phyloP scores from a whole-genome alignment of 2,329 filamentous ascomycete species.

The Hymenotorrendiella dingleyae region DNA sequence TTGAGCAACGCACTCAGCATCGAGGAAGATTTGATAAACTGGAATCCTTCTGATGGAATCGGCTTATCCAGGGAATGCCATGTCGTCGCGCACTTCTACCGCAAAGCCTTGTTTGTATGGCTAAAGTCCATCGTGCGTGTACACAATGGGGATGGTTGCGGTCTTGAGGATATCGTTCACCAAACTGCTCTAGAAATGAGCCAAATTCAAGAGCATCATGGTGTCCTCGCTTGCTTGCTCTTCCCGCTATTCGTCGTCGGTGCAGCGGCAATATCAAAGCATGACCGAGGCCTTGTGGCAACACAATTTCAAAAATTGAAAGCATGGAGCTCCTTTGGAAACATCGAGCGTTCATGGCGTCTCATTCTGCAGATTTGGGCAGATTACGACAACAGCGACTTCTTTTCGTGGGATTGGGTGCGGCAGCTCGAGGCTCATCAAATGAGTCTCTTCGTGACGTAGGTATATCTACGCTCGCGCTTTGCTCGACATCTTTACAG shows the following conservation, averaged over 20 bases:
- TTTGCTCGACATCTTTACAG: too few species aligned
- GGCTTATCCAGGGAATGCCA: slow-evolving; percentile 1
- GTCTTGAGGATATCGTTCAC: slow-evolving; percentile 12
- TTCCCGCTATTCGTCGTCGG: slow-evolving; percentile 23
- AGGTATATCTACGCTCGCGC: slow-evolving; percentile 1
- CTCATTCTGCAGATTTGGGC: slow-evolving; percentile 18
- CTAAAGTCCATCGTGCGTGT: slow-evolving; percentile 18
- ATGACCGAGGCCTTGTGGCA: slow-evolving; percentile 10
- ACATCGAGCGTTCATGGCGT: slow-evolving; percentile 14
- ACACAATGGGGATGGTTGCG: background rate
- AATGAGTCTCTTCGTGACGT: slow-evolving; percentile 18
- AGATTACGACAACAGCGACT: slow-evolving; percentile 10
- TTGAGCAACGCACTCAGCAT: slow-evolving; percentile 12
- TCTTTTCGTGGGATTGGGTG: slow-evolving; percentile 15
- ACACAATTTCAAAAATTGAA: slow-evolving; percentile 14
- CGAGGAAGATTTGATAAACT: slow-evolving; percentile 15
- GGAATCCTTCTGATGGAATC: slow-evolving; percentile 3
- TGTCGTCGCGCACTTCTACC: slow-evolving; percentile 13
- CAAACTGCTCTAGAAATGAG: slow-evolving; percentile 9
- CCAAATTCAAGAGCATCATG: slow-evolving; percentile 13
- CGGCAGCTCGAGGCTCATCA: slow-evolving; percentile 10
- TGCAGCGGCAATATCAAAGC: slow-evolving; percentile 6
- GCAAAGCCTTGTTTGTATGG: slow-evolving; percentile 19
- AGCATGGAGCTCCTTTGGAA: slow-evolving; percentile 18
- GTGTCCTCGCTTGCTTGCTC: slow-evolving; percentile 17